Conservation (phyloP, 768 basidiomycete species). For the Boletus subcaerulescens region DNA sequence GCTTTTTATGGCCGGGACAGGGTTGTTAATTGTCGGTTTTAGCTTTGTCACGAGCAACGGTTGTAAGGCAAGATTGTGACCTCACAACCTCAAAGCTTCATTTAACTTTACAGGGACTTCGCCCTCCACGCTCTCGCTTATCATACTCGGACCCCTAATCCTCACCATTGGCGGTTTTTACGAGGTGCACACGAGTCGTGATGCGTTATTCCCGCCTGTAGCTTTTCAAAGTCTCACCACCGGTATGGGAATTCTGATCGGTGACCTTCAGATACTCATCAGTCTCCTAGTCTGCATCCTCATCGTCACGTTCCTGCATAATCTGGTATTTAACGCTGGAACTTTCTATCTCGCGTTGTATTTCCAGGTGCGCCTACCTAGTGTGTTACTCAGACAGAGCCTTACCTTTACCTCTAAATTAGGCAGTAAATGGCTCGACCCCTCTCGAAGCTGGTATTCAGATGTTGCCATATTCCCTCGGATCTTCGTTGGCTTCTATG, state of each 20-base stretch:
- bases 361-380: constrained; percentile 57
- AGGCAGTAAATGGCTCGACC: constrained; percentile 71
- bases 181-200: constrained; percentile 63
- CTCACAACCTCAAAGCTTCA: constrained; percentile 10
- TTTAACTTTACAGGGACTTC: constrained; percentile 50
- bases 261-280: constrained; percentile 7
- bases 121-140: constrained; percentile 57
- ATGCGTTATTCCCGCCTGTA: constrained; percentile 67
- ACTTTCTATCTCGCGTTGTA: constrained; percentile 85
- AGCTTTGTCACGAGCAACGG: constrained; percentile 67
- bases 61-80: constrained; percentile 46
- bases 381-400: neutral
- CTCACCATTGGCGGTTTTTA: constrained; percentile 62
- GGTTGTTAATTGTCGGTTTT: constrained; percentile 73
- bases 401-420: constrained; percentile 4
- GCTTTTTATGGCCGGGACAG: constrained; percentile 73
- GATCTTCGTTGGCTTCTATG: constrained; percentile 81
- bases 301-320: constrained; percentile 72
- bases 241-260: constrained; percentile 39
- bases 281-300: constrained; percentile 56
- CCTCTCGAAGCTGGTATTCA: constrained; percentile 71
- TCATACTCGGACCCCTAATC: constrained; percentile 52
- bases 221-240: constrained; percentile 59
- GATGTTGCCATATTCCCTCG: constrained; percentile 81
- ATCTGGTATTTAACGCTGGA: constrained; percentile 78